Base-by-base conservation (phyloP, 352 stramenopile species). In the Phytophthora syringae region DNA sequence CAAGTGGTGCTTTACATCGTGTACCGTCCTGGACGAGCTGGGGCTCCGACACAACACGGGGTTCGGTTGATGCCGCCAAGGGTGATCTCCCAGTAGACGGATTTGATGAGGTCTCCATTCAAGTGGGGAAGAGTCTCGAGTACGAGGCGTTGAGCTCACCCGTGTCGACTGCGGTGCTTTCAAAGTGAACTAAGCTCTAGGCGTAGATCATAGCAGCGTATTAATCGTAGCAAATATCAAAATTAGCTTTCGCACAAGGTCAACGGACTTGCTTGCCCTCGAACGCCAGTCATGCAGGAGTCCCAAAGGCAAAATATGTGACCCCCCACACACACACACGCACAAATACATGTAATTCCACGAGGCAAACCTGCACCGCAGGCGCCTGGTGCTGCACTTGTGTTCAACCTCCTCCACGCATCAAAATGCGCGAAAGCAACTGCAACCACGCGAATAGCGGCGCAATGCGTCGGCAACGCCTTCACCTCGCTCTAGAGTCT, bases 1-100 rank as follows among this genome's bases (percentile, higher is more conserved):
- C 74, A 88, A 63, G 63, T 84, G 13, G 28, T 67, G 24, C 50
- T 88, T 11, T 88, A 80, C 58, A 58, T 76, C 25, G 48, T 85
- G 0, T 88, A 79, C 54, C 62, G 47, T 1, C 61, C 60, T 37
- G 62, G 48, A 24, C 49, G 48, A n/a, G 20, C 18, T 30, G 54
- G 30, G 1, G 39, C 13, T 13, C 30, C 39, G 18, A 24, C 12
- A 3, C 49, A 47, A 22, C 10, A 5, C 7, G 20, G 18, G 12
- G n/a, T 15, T 55, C 43, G 13, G 7, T 3, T n/a, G 44, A 55
- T 55, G 43, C 20, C 21, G 25, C 27, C 32, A 68, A 68, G 22
- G 16, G 16, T 6, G 25, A 52, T 2, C 7, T 43, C 16, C 30
- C 28, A 20, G n/a, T 20, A 11, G 30, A 48, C 13, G 25, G 24